Evolutionary conservation across 192 early-diverging fungal genomes (phyloP), one percentile per base, ranked within the genome.

Genomic region (Coemansia interrupta): DNA sequence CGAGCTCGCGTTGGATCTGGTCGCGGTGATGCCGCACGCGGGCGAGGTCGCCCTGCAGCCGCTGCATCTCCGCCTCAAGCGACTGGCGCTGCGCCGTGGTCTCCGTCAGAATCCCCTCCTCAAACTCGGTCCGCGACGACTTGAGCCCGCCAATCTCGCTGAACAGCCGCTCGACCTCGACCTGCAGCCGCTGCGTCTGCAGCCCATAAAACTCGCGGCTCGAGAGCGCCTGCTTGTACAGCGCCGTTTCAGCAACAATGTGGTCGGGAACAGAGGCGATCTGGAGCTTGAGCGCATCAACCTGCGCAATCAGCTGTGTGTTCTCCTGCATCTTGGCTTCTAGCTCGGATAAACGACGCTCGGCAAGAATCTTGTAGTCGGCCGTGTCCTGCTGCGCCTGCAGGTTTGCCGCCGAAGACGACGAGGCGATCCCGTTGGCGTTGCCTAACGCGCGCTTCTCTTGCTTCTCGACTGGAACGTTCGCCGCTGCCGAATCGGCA

Each of bases 1-100:
- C 70, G 9, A 81, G 63, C 46, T 73, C 57, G 24, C 62, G 59
- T 63, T 83, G 82, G 17, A 82, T 70, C 53, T 67, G 67, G 47
- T 85, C 83, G 49, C 81, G 68, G 46, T 83, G 82, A 32, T 71
- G 59, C 26, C 82, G 66, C 41, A 85, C 82, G 9, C 83, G 77
- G 7, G 70, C 67, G 19, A 86, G 50, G 46, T 86, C 84, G 22
- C 48, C 61, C 14, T 86, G 82, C 19, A 86, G 44, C 17, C 80
- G 58, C 58, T 72, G 73, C 58, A 79, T 65, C 62, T 84, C 84
- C 1, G 68, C 60, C 23, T 83, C 83, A 39, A 86, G 60, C 2
- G 75, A 66, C 46, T 70, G 68, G 8, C 71, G 56, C 54, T 82
- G 77, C 15, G 73, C 45, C 0, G 64, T 54, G 3, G 82, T 60